These are phyloP conservation scores for Limonium bicolor DNA, from an alignment of 148 eudicot species.

Conservation along the genomic window DNA sequence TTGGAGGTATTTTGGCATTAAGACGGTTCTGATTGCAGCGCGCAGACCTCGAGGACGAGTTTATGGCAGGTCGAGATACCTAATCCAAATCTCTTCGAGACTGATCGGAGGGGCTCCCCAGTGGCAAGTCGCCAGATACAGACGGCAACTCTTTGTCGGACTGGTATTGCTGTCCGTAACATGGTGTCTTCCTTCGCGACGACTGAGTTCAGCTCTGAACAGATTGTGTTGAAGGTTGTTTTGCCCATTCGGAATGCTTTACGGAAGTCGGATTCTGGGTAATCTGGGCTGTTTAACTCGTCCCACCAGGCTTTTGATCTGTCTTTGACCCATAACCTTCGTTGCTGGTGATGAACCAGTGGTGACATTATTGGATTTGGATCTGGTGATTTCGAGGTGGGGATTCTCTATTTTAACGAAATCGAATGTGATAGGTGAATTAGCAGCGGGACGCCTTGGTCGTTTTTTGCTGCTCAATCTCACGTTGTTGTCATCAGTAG, in stretches of 20 bases:
- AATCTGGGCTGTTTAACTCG: conserved; percentile 51
- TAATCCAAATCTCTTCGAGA: conserved; percentile 71
- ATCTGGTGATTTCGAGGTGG: too few species aligned
- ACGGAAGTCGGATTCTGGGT: conserved; percentile 54
- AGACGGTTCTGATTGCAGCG: conserved; percentile 59
- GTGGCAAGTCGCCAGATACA: conserved; percentile 85
- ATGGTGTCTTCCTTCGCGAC: conserved; percentile 79
- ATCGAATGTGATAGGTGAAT: too few species aligned
- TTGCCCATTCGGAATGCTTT: conserved; percentile 75
- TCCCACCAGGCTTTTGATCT: conserved; percentile 93
- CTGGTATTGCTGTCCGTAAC: conserved; percentile 75
- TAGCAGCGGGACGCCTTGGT: too few species aligned
- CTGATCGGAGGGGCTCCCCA: conserved; percentile 75
- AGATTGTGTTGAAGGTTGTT: conserved; percentile 57
- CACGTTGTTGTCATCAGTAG: too few species aligned
- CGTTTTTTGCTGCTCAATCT: too few species aligned
- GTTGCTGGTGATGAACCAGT: conserved; percentile 17
- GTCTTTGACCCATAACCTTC: conserved; percentile 74
- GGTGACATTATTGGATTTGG: neutral
- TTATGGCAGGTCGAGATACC: conserved; percentile 92
- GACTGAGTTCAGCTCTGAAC: conserved; percentile 49
- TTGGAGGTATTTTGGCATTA: conserved; percentile 67
- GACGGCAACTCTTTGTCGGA: conserved; percentile 73
- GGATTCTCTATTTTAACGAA: too few species aligned
- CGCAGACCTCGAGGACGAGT: conserved; percentile 84